phyloP scores from a whole-genome alignment of 345 rosid species.

The Eucalyptus sp. region DNA sequence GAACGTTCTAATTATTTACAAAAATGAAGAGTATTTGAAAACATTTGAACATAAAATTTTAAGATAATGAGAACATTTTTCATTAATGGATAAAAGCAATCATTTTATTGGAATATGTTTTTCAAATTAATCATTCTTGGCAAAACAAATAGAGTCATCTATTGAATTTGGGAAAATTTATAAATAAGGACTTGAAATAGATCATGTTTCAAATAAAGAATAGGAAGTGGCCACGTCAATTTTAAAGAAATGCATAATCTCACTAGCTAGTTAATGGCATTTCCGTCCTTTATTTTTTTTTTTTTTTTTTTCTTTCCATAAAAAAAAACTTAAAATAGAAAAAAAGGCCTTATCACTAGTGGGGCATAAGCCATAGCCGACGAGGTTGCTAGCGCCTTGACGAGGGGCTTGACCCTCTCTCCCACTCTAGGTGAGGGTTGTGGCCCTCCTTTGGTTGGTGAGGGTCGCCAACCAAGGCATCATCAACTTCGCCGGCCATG shows the following conservation, averaged over 20 bases:
- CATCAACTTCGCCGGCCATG: no score
- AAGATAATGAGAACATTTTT: background rate
- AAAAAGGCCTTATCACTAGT: background rate
- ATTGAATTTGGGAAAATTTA: accelerated
- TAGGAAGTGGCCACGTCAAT: accelerated
- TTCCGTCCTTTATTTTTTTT: no score
- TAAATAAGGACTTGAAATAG: accelerated
- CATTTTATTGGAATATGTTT: no score
- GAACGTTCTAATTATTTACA: background rate
- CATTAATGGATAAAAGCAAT: no score
- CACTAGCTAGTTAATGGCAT: no score
- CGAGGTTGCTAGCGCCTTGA: accelerated
- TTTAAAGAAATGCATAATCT: no score
- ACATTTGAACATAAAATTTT: no score
- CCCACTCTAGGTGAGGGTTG: background rate
- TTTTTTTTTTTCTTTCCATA: background rate
- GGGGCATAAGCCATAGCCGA: background rate
- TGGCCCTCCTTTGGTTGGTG: background rate
- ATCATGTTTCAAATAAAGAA: accelerated
- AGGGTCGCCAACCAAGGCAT: no score
- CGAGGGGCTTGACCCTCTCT: background rate
- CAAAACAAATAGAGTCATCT: no score
- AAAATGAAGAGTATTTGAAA: background rate
- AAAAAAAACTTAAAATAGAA: background rate
- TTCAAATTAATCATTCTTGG: no score